Evolutionary conservation across 2,329 filamentous ascomycete genomes (phyloP).

Genomic region (Aureobasidium sp.): DNA sequence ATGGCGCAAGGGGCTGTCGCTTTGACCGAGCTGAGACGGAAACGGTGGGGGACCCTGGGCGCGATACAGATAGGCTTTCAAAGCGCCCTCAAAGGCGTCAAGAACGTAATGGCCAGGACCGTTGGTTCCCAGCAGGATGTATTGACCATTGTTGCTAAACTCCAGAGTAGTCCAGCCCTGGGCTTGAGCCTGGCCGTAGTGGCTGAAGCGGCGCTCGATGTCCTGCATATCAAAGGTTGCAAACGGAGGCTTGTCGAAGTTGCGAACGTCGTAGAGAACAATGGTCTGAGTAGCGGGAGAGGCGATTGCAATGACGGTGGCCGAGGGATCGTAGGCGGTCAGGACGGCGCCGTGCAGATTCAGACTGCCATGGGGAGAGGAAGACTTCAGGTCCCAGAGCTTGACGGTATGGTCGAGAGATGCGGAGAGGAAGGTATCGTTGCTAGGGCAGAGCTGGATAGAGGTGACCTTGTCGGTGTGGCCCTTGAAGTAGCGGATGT

Average conservation of each 20-base stretch:
- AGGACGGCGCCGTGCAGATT: constrained; percentile 74
- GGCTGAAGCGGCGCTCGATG: constrained; percentile 47
- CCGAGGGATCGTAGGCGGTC: constrained; percentile 84
- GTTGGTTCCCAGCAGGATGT: constrained; percentile 72
- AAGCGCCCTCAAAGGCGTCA: constrained; percentile 78
- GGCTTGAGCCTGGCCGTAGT: constrained; percentile 36
- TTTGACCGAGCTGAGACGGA: constrained; percentile 12
- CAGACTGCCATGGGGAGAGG: constrained; percentile 70
- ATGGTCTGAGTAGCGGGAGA: constrained; percentile 71
- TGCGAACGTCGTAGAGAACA: constrained; percentile 84
- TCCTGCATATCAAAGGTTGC: constrained; percentile 71
- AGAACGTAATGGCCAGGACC: constrained; percentile 80
- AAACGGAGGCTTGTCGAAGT: constrained; percentile 88
- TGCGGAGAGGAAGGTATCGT: constrained; percentile 87
- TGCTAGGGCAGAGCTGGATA: constrained; percentile 73
- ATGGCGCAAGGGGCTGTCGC: constrained; percentile 13
- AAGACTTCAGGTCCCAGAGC: constrained; percentile 78
- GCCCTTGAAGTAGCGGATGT: constrained; percentile 91
- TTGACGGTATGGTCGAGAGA: constrained; percentile 84
- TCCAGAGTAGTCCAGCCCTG: constrained; percentile 80
- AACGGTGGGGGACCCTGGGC: constrained; percentile 17
- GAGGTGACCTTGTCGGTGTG: constrained; percentile 79
- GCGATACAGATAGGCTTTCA: constrained; percentile 36
- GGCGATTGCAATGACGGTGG: constrained; percentile 81
- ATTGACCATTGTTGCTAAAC: constrained; percentile 93